phyloP scores from a whole-genome alignment of 805 yeast species.

The Pichia rugopelliculosa region DNA sequence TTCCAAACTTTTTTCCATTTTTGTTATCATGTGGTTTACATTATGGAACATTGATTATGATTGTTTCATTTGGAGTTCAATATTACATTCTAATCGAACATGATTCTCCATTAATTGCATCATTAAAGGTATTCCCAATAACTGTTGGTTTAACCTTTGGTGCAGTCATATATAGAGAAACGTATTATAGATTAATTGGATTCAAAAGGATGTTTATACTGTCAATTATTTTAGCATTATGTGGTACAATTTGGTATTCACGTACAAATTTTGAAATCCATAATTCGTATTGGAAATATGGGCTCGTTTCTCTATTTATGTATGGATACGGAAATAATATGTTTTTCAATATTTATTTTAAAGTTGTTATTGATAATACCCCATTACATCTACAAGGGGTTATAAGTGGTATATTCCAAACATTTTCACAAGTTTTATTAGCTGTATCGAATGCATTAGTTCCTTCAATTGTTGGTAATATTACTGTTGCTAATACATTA shows the following conservation, averaged over 20 bases:
- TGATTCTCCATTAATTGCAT: slow-evolving; percentile 29
- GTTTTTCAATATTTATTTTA: slow-evolving; percentile 30
- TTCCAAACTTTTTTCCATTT: slow-evolving; percentile 17
- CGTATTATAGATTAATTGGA: slow-evolving; percentile 15
- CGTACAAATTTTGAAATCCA: slow-evolving; percentile 10
- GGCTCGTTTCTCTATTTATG: slow-evolving; percentile 19
- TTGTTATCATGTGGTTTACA: slow-evolving; percentile 7
- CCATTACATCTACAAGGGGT: slow-evolving; percentile 18
- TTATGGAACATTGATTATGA: slow-evolving; percentile 8
- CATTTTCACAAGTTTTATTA: slow-evolving; percentile 12
- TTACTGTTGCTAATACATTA: neutral
- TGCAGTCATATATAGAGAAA: slow-evolving; percentile 16
- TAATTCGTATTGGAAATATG: slow-evolving; percentile 20
- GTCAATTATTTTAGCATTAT: slow-evolving; percentile 11
- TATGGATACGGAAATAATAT: slow-evolving; percentile 20
- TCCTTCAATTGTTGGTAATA: neutral
- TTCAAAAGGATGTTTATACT: slow-evolving; percentile 13
- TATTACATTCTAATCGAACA: slow-evolving; percentile 24
- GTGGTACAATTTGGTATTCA: slow-evolving; percentile 17
- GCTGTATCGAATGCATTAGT: slow-evolving; percentile 6
- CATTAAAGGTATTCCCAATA: slow-evolving; percentile 31
- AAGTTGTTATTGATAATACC: slow-evolving; percentile 22
- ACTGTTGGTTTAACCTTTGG: slow-evolving; percentile 27
- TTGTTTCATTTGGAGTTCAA: slow-evolving; percentile 9
- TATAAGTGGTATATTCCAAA: slow-evolving; percentile 14